Base-by-base conservation (phyloP, 805 yeast genomes). In the Saturnispora hagleri region DNA sequence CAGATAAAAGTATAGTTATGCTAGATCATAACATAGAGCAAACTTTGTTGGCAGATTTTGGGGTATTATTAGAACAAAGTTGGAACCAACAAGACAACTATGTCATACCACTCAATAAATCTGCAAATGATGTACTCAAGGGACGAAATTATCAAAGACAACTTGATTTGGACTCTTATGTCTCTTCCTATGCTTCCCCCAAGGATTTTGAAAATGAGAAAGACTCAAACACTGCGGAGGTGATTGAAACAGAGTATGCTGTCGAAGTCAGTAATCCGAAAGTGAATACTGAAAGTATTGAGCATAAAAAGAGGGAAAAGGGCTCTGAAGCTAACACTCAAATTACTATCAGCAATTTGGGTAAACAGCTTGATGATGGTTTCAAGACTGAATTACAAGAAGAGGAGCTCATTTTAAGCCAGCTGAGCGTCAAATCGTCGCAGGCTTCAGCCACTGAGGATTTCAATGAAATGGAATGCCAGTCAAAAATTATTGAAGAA, bases 1-100 rank as follows among this genome's bases (percentile, higher is more conserved):
- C 99, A 0, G 97, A 93, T 64, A 93, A 93, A 63, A 72, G 91
- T 49, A 77, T 81, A 2, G 73, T 90, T 2, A 62, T 86, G 59
- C 62, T 89, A 2, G 89, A 83, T 53, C 73, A 81, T 55, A 51
- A 34, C 43, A 42, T 50, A 31, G 97, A 90, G 64, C 63, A 66
- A 3, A 63, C 69, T n/a, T 62, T 90, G 1, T 57, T 85, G 4
- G 85, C 82, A 34, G 67, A 68, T 1, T 56, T 91, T 5, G 71
- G 79, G 50, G 76, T 72, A n/a, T 64, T 70, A n/a, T 59, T 90
- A 17, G 58, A 62, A 0, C 62, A 64, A 1, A 73, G 76, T 52
- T 87, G 77, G 58, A 52, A 47, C 42, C 54, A 52, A 27, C 33
- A 51, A 24, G 59, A 55, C 10, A 43, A n/a, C 24, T 48, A 51